Evolutionary conservation across 2,329 filamentous ascomycete genomes (phyloP).

Genomic region (Venturia oleaginea): DNA sequence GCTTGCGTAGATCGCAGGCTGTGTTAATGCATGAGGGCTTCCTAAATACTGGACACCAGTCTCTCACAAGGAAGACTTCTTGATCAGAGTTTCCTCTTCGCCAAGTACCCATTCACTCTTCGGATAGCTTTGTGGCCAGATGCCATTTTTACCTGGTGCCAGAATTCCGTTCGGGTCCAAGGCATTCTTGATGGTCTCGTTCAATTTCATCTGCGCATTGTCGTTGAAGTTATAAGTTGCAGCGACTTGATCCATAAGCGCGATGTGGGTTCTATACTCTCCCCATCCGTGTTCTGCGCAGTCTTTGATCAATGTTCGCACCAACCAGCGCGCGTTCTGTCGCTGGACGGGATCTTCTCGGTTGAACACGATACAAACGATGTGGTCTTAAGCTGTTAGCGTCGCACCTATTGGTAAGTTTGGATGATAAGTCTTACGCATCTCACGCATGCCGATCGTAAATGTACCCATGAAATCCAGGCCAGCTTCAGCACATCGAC

Average conservation of each 20-base stretch:
- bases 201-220: conserved; percentile 33
- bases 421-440: conserved; percentile 42
- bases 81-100: not conserved
- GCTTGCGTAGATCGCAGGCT: not conserved
- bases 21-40: not conserved
- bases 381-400: conserved; percentile 43
- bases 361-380: conserved; percentile 44
- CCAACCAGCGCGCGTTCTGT: conserved; percentile 29
- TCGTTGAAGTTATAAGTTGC: conserved; percentile 36
- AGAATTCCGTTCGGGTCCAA: conserved; percentile 41
- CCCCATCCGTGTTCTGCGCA: conserved; percentile 35
- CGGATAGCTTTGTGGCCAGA: conserved; percentile 30
- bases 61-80: not conserved
- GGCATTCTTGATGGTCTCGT: conserved; percentile 38
- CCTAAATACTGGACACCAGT: not conserved
- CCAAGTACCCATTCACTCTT: not conserved
- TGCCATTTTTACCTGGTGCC: conserved; percentile 37
- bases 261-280: conserved; percentile 40
- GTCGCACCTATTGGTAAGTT: too few species aligned
- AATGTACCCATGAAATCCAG: conserved; percentile 27
- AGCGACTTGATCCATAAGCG: conserved; percentile 38
- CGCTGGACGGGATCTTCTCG: conserved; percentile 32
- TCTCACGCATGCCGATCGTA: conserved; percentile 43
- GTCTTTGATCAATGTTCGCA: conserved; percentile 32
- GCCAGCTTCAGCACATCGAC: too few species aligned